These are phyloP conservation scores for Aspergillus awamori DNA, from an alignment of 2,329 filamentous ascomycete species.

Conservation along the genomic window DNA sequence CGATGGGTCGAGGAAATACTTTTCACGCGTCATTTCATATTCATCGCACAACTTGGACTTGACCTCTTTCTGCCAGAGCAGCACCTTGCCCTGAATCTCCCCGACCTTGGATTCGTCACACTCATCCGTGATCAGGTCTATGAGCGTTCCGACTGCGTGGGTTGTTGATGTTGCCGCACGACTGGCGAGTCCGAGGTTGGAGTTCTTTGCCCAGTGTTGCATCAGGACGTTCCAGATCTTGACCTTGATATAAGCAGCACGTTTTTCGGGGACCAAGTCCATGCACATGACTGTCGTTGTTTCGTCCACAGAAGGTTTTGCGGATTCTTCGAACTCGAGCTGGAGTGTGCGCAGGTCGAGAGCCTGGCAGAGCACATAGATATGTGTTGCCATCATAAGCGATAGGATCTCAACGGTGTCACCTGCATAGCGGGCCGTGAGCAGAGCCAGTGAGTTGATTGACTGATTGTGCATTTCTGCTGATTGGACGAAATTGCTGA, in stretches of 20 bases:
- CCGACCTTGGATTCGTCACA: not conserved
- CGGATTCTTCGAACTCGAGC: slow-evolving; percentile 18
- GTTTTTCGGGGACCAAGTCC: not conserved
- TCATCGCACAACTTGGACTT: not conserved
- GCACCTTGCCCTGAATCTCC: not conserved
- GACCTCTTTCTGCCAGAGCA: slow-evolving; percentile 9
- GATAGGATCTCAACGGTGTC: slow-evolving; percentile 60
- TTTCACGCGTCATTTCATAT: slow-evolving; percentile 20
- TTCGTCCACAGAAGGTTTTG: slow-evolving; percentile 10
- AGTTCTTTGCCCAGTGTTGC: slow-evolving; percentile 19
- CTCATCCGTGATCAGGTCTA: slow-evolving; percentile 2
- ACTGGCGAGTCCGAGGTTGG: slow-evolving; percentile 16
- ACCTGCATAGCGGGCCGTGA: slow-evolving; percentile 60
- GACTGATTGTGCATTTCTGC: slow-evolving; percentile 71
- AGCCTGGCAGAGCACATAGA: slow-evolving; percentile 63
- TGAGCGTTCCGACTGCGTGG: slow-evolving; percentile 7
- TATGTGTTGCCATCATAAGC: slow-evolving; percentile 58
- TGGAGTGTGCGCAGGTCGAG: slow-evolving; percentile 51
- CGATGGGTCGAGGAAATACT: slow-evolving; percentile 19
- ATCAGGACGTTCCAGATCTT: slow-evolving; percentile 21
- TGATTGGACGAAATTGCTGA: slow-evolving; percentile 64
- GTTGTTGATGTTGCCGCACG: slow-evolving; percentile 14
- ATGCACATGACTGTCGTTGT: not conserved
- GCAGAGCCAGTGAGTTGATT: slow-evolving; percentile 66
- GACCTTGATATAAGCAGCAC: not conserved